phyloP scores from a whole-genome alignment of 2,329 filamentous ascomycete genomes.

The Talaromyces albobiverticillius region DNA sequence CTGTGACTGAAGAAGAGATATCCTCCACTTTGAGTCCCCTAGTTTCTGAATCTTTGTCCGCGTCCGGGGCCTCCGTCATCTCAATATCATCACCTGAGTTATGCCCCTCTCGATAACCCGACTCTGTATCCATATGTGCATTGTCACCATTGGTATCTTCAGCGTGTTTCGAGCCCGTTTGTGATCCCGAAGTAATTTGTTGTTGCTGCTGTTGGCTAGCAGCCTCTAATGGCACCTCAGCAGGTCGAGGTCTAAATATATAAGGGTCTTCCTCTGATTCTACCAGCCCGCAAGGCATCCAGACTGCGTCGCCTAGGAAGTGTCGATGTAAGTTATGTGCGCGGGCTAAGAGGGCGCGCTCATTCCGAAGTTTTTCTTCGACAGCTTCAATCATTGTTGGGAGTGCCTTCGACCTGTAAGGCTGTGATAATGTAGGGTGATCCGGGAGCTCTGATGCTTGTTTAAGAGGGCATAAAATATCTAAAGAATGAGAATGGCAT shows the following conservation, averaged over 20 bases:
- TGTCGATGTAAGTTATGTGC: slow-evolving; percentile 58
- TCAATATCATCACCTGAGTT: slow-evolving; percentile 27
- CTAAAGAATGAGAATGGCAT: slow-evolving; percentile 29
- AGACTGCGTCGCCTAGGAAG: slow-evolving; percentile 59
- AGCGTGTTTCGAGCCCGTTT: not conserved
- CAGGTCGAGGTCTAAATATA: slow-evolving; percentile 42
- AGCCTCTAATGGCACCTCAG: slow-evolving; percentile 18
- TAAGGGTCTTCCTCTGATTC: slow-evolving; percentile 50
- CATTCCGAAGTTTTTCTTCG: slow-evolving; percentile 56
- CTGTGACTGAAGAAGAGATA: slow-evolving; percentile 30
- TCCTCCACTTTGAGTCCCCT: slow-evolving; percentile 35
- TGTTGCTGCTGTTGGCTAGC: not conserved
- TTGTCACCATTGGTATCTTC: not conserved
- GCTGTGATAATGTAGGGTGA: slow-evolving; percentile 58
- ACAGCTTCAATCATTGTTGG: slow-evolving; percentile 56
- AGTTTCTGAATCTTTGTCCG: slow-evolving; percentile 11
- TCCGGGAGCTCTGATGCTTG: slow-evolving; percentile 58
- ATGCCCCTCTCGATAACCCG: slow-evolving; percentile 13
- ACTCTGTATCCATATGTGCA: slow-evolving; percentile 9
- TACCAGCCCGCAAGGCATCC: slow-evolving; percentile 55
- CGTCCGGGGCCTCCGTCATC: slow-evolving; percentile 28
- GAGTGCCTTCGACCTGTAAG: slow-evolving; percentile 59
- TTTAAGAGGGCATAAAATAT: slow-evolving; percentile 59
- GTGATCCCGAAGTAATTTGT: not conserved
- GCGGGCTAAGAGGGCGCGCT: slow-evolving; percentile 54